A percentile compares a stretch with the other conserved stretches of the same genome.
Evolutionary conservation across 306 rosid genomes (phyloP).

Genomic region (Sindora glabra): DNA sequence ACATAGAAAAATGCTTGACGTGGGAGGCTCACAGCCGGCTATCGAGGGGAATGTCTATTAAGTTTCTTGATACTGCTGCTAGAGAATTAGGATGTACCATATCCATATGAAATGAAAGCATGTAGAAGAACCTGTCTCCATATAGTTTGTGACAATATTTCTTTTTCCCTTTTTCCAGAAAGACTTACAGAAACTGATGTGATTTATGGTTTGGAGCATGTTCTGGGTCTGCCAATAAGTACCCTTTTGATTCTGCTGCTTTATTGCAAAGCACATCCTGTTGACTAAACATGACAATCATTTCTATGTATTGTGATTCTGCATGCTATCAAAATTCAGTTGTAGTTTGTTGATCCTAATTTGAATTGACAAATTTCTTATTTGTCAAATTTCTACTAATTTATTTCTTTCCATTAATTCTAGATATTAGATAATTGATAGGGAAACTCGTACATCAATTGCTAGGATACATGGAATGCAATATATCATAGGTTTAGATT

Average conservation of each 20-base stretch:
- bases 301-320: neutral
- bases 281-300: neutral
- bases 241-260: constrained; percentile 11
- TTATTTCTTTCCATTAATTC: too few species aligned
- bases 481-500: too few species aligned
- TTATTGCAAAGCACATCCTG: neutral
- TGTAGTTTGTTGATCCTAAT: neutral
- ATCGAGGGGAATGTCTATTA: constrained; percentile 53
- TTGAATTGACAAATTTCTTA: neutral
- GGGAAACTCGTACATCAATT: too few species aligned
- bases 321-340: neutral
- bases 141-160: constrained; percentile 31
- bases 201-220: constrained; percentile 26
- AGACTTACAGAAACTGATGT: constrained; percentile 11
- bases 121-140: constrained; percentile 18
- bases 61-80: constrained; percentile 71
- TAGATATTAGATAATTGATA: too few species aligned
- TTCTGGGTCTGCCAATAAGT: constrained; percentile 22
- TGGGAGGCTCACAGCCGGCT: constrained; percentile 89
- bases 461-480: too few species aligned
- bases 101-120: constrained; percentile 37
- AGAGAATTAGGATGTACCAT: constrained; percentile 72
- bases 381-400: too few species aligned
- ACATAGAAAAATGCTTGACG: constrained; percentile 67
- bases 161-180: too few species aligned